Base-by-base conservation (phyloP, 306 rosid species). In the Luffa acutangula region DNA sequence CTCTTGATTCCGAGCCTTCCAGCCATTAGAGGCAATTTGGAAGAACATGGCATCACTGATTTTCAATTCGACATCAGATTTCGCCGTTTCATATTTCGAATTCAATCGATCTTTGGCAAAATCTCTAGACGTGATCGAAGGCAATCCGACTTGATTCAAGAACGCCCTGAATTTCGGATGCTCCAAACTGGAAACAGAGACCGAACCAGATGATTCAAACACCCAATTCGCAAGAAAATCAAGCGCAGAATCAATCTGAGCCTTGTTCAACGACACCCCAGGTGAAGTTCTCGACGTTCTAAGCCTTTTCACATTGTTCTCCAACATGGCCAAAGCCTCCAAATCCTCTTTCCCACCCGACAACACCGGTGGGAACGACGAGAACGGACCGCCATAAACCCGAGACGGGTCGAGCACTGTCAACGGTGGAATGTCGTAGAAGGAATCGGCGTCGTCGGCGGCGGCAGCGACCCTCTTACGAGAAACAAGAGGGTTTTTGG, bases 281-380 rank as follows among this genome's bases (percentile, higher is more conserved):
- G 93, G 94, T 9, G 96, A 92, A 10, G 94, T 85, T 66, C 91
- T 90, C 2, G 97, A 94, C 79, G 97, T 94, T 84, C 92, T 92
- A 13, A 94, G 87, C 92, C 85, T 94, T 91, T 94, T 92, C 75
- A 92, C 93, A 79, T 94, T 94, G 58, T 90, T 93, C 62, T 92
- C 94, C 85, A 94, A 71, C 97, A 91, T 90, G 80, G 98, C 97
- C 82, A 91, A 81, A 51, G 97, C 90, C 9, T 91, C 97, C 84
- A 90, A 86, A 77, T 93, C 98, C 37, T 93, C 93, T 75, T 90
- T 93, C 52, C 98, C 98, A 33, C 98, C 97, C 0, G 97, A 93
- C 0, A 93, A 64, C 91, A 90, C 73, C 88, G 78, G 43, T 5
- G 15, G 56, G 3, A 66, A 66, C 2, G 74, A 20, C 31, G 43